Base-by-base conservation (phyloP, 495 filamentous ascomycete genomes). In the Amorphotheca resinae region DNA sequence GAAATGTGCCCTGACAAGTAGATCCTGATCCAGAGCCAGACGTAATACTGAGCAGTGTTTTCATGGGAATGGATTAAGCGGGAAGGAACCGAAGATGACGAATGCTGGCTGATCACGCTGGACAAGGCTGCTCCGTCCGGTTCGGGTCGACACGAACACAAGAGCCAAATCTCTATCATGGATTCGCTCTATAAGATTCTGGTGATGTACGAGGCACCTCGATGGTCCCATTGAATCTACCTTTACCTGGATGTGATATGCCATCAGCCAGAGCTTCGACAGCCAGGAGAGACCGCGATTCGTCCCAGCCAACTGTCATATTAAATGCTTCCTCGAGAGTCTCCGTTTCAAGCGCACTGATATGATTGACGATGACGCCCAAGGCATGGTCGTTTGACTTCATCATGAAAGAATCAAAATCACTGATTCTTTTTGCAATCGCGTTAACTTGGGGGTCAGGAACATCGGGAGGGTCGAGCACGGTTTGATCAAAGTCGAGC, bases 191-290 rank as follows among this genome's bases (percentile, higher is more conserved):
- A n/a, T n/a, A n/a, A n/a, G n/a, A n/a, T n/a, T n/a, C n/a, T n/a
- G n/a, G n/a, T n/a, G n/a, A n/a, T n/a, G n/a, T n/a, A n/a, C n/a
- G n/a, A n/a, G n/a, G n/a, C n/a, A n/a, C n/a, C n/a, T 28, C 25
- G 23, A 59, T 54, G 1, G 51, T 35, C 6, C 60, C 60, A 37
- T 23, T 39, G 43, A 65, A 62, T 20, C 60, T 57, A 9, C 55
- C 58, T 2, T 18, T 1, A 14, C 59, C 59, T 4, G 61, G 46
- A 17, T 22, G 15, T 3, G 14, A 2, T 16, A 61, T 16, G 11
- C 60, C 61, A 39, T 64, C 59, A 12, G 17, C 11, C 14, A 31
- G 1, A 1, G 57, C 46, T 15, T 58, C 56, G 0, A 12, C 18
- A 7, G 9, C 14, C 17, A 51, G 26, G 6, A 33, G 14, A 14